Base-by-base conservation (phyloP, 1,284 basidiomycete species). In the Caloboletus firmus region DNA sequence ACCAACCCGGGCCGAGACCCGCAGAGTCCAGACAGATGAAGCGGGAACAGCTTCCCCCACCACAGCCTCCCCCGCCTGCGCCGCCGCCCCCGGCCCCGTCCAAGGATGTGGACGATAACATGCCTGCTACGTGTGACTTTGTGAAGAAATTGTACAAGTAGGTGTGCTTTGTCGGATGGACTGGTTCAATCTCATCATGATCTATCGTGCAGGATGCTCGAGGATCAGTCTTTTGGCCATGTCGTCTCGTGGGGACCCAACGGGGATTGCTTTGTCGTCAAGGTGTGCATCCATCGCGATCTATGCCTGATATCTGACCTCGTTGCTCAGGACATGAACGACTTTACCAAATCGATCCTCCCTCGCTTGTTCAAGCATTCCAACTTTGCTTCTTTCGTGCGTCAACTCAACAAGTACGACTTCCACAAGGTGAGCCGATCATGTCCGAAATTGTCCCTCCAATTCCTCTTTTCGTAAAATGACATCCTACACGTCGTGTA, bases 321-420 rank as follows among this genome's bases (percentile, higher is more conserved):
- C 55, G 31, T 55, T 54, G 35, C 26, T 1, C 34, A 87, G 87
- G 93, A 98, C 77, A 96, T 97, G 91, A 96, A 95, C 75, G 91
- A 94, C 63, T 98, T 98, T 74, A 96, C 94, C 42, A 96, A 94
- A 69, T 86, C 88, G 46, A 92, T 98, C 64, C 81, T 98, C 46
- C 95, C 95, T 0, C 87, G 91, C 49, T 89, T 97, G 75, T 98
- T 98, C 82, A 93, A 97, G 67, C 95, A 98, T 72, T 95, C 92
- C 17, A 98, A 98, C 68, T 98, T 98, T 72, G 94, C 95, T 28
- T 87, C 83, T 52, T 96, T 96, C 67, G 93, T 96, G 5, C 82
- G 94, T 11, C 95, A 98, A 73, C 79, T 98, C 39, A 98, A 98
- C 83, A 98, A 98, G 76, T 98, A 98, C 69, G 95, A 97, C 67